Base-by-base conservation (phyloP, 2,329 filamentous ascomycete genomes). In the Fusarium sp. region DNA sequence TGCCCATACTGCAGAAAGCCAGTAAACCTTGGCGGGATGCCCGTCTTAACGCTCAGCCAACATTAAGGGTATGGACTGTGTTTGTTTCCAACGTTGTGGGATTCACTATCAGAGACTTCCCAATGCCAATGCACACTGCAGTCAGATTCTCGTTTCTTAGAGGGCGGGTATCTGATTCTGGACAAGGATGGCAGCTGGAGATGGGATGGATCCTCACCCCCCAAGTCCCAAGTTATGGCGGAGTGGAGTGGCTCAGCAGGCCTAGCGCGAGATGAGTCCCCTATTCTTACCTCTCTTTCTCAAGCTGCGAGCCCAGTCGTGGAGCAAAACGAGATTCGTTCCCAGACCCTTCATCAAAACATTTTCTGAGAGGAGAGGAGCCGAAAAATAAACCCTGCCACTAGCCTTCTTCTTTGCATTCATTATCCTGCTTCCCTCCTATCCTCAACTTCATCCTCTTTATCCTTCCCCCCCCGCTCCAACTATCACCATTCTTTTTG, bases 181-280 rank as follows among this genome's bases (percentile, higher is more conserved):
- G 59, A 60, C 69, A 70, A 53, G 71, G 67, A 62, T 63, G 36
- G 51, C 31, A 52, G 52, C 61, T 54, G 47, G 58, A 69, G 57
- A 69, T 63, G 66, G 66, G 56, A 71, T 60, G 69, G 69, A 68
- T 66, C 69, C 68, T 59, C 55, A 59, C 68, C 69, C 70, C 61
- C 59, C 56, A 69, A 71, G 57, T 63, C 25, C 56, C 58, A 61
- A 73, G 55, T 65, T 52, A 70, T 61, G 70, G 70, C 71, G 63
- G 66, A 67, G 70, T 72, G 62, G 69, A 66, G 73, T 75, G 73
- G 73, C 73, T 75, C 72, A 75, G 73, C 73, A 69, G 61, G 62
- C 70, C 70, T 74, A 74, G 72, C 70, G 71, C 60, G 66, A 71
- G 35, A 50, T 58, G 68, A 67, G 73, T 75, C 73, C 72, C 73